Evolutionary conservation across 1,139 yeast species (phyloP).

Genomic region (Yamadazyma conglobata): DNA sequence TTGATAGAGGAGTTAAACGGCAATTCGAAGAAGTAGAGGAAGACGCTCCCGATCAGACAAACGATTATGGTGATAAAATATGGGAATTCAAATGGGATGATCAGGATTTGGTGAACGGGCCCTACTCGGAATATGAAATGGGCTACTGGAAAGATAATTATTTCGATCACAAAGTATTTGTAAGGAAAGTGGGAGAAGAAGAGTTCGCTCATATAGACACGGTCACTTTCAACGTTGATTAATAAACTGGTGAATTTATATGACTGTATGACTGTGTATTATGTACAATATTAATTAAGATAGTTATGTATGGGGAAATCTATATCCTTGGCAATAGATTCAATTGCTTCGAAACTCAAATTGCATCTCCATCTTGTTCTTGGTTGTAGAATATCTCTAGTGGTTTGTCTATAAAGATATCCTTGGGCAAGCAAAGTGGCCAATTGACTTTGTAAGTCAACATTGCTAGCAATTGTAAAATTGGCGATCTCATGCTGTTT

Average conservation of each 20-base stretch:
- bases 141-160: slow-evolving; percentile 55
- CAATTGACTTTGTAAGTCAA: slow-evolving; percentile 55
- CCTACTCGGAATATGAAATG: slow-evolving; percentile 56
- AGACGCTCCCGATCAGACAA: slow-evolving; percentile 1
- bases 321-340: slow-evolving; percentile 49
- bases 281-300: slow-evolving; percentile 26
- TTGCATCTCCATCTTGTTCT: slow-evolving; percentile 65
- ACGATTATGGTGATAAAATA: slow-evolving; percentile 29
- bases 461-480: slow-evolving; percentile 35
- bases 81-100: slow-evolving; percentile 70
- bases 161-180: slow-evolving; percentile 49
- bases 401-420: slow-evolving; percentile 45
- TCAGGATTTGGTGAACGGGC: slow-evolving; percentile 53
- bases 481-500: slow-evolving; percentile 31
- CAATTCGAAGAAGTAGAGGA: slow-evolving; percentile 10
- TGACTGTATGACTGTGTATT: slow-evolving; percentile 2
- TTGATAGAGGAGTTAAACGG: slow-evolving; percentile 22
- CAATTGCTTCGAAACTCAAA: slow-evolving; percentile 51
- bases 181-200: slow-evolving; percentile 32
- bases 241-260: too few species aligned
- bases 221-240: slow-evolving; percentile 21
- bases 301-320: slow-evolving; percentile 55
- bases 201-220: slow-evolving; percentile 26
- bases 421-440: slow-evolving; percentile 60
- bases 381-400: slow-evolving; percentile 57